phyloP scores from a whole-genome alignment of 805 yeast species.

The Candida sakaeoensis region DNA sequence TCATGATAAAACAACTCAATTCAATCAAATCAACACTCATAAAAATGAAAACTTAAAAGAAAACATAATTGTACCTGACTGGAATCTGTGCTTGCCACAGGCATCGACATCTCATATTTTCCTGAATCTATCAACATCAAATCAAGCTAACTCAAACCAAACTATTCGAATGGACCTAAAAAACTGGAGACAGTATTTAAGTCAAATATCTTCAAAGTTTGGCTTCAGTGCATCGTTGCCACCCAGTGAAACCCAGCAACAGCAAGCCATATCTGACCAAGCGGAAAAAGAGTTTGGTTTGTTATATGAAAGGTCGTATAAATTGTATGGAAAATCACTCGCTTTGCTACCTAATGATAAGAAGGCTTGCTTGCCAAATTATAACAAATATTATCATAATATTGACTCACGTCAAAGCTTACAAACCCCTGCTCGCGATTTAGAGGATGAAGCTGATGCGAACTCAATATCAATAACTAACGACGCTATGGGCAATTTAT shows the following conservation, averaged over 20 bases:
- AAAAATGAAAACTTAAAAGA: conserved; percentile 40
- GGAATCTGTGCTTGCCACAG: conserved; percentile 35
- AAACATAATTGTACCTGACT: conserved; percentile 40
- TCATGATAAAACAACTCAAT: conserved; percentile 37
- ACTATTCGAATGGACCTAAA: conserved; percentile 26
- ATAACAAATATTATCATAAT: conserved; percentile 26
- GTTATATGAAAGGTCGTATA: conserved; percentile 33
- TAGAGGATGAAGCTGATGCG: conserved; percentile 26
- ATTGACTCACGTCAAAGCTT: background rate
- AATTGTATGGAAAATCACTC: conserved; percentile 35
- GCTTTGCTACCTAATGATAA: conserved; percentile 33
- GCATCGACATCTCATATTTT: conserved; percentile 16
- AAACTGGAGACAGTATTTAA: conserved; percentile 33
- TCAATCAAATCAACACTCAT: conserved; percentile 41
- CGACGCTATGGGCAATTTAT: conserved; percentile 39
- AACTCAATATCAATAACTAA: conserved; percentile 36
- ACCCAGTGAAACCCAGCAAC: conserved; percentile 13
- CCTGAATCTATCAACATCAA: conserved; percentile 25
- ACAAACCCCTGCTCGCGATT: conserved; percentile 17
- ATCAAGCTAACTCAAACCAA: conserved; percentile 13
- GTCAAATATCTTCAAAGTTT: conserved; percentile 30
- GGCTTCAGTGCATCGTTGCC: conserved; percentile 28
- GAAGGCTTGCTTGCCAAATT: conserved; percentile 38
- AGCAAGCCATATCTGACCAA: conserved; percentile 12
- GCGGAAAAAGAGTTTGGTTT: conserved; percentile 31